Conservation (phyloP, 1,284 basidiomycete species). For the Trametes polyzona region DNA sequence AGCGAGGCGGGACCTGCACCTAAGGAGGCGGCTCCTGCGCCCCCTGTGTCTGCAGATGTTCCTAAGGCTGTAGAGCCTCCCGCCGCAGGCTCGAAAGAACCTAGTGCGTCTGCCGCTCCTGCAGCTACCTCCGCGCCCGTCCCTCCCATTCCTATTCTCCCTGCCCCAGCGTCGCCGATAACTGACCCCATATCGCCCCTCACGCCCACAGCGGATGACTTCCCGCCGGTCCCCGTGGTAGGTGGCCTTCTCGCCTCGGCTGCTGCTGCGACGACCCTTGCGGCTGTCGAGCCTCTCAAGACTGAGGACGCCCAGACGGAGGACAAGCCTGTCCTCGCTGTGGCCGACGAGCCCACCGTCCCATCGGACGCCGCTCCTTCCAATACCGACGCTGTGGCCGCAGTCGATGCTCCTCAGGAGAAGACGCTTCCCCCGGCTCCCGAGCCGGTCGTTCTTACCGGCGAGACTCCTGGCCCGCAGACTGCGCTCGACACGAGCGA, state of each 20-base stretch:
- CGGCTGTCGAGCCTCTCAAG: slow-evolving; percentile 28
- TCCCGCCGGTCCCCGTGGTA: slow-evolving; percentile 35
- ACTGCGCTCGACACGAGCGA: slow-evolving; percentile 38
- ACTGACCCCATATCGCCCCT: slow-evolving; percentile 15
- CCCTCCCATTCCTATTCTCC: slow-evolving; percentile 8
- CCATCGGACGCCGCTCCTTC: slow-evolving; percentile 6
- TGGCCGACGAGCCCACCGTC: slow-evolving; percentile 20
- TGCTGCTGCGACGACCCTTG: slow-evolving; percentile 3
- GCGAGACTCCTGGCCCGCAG: slow-evolving; percentile 44
- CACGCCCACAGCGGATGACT: slow-evolving; percentile 26
- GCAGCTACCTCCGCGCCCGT: slow-evolving; percentile 22
- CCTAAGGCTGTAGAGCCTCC: slow-evolving; percentile 17
- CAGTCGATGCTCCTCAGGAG: slow-evolving; percentile 9
- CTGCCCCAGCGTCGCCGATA: slow-evolving; percentile 15
- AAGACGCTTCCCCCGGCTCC: slow-evolving; percentile 36
- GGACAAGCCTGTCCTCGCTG: slow-evolving; percentile 25
- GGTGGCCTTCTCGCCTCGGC: slow-evolving; percentile 21
- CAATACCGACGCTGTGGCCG: background rate
- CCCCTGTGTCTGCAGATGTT: slow-evolving; percentile 2
- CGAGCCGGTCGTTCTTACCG: slow-evolving; percentile 39
- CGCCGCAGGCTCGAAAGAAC: slow-evolving; percentile 3
- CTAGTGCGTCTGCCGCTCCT: background rate
- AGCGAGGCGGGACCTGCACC: slow-evolving; percentile 13
- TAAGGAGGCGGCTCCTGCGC: slow-evolving; percentile 21
- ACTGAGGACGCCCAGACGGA: slow-evolving; percentile 26